These are phyloP conservation scores for Trypanosoma cruzi DNA, from an alignment of 208 protist genomes.

Conservation along the genomic window DNA sequence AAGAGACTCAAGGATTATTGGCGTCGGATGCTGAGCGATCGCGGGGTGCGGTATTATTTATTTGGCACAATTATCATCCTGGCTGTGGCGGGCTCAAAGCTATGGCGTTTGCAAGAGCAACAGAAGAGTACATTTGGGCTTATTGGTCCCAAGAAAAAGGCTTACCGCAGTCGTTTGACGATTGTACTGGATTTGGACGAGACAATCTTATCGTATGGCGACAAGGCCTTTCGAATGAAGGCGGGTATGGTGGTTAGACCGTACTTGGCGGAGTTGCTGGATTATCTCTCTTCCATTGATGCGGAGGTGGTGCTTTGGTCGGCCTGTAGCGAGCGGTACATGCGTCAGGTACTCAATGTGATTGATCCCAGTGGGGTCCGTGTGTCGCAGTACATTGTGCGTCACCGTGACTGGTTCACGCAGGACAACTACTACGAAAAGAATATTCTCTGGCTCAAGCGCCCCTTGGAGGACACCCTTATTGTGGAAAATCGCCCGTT, in stretches of 20 bases:
- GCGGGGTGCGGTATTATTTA: conserved; percentile 80
- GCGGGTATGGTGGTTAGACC: conserved; percentile 79
- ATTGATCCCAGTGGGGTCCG: conserved; percentile 83
- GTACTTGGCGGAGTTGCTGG: conserved; percentile 85
- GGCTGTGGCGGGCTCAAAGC: conserved; percentile 40
- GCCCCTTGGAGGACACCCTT: conserved; percentile 73
- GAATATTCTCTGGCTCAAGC: conserved; percentile 87
- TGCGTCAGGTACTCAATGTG: conserved; percentile 79
- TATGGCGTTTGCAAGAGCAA: conserved; percentile 63
- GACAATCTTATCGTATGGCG: conserved; percentile 89
- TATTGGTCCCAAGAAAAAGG: conserved; percentile 80
- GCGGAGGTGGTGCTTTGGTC: conserved; percentile 92
- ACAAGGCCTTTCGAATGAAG: conserved; percentile 90
- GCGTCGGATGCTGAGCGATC: conserved; percentile 64
- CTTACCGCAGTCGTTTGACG: conserved; percentile 81
- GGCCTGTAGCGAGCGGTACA: conserved; percentile 87
- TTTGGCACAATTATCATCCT: conserved; percentile 69
- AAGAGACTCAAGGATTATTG: conserved; percentile 81
- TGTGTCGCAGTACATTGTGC: conserved; percentile 79
- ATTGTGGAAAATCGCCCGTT: conserved; percentile 87
- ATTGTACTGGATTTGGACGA: conserved; percentile 91
- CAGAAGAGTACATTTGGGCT: conserved; percentile 56
- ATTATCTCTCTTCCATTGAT: conserved; percentile 85
- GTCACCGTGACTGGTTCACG: conserved; percentile 73
- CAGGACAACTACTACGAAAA: conserved; percentile 91